A percentile compares a stretch with the other conserved stretches of the same genome.
Evolutionary conservation across 2,329 filamentous ascomycete species (phyloP).

Genomic region (Penicillium sp.): DNA sequence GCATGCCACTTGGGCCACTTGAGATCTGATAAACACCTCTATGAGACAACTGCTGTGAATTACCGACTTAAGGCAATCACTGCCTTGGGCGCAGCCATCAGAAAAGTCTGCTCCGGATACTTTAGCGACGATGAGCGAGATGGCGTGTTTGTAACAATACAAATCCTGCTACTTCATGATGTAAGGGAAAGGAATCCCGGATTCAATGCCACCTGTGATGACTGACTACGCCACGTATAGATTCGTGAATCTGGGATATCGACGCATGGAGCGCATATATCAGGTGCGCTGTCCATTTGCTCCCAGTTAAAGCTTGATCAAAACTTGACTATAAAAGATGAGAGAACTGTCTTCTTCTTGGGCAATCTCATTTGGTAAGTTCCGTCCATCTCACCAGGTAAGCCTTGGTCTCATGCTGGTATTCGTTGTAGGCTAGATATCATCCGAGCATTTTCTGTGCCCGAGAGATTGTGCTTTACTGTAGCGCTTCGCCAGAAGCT

Average conservation of each 20-base stretch:
- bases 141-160: constrained; percentile 35
- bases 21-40: constrained; percentile 24
- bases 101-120: constrained; percentile 29
- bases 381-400: too few species aligned
- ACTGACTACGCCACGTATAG: constrained; percentile 15
- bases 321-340: constrained; percentile 27
- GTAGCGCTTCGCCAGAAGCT: constrained; percentile 33
- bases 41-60: constrained; percentile 33
- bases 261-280: constrained; percentile 38
- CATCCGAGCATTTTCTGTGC: constrained; percentile 34
- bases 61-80: constrained; percentile 37
- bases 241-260: constrained; percentile 40
- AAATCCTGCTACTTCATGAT: constrained; percentile 38
- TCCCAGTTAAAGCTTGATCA: constrained; percentile 32
- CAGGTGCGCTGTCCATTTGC: constrained; percentile 39
- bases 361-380: constrained; percentile 37
- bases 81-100: constrained; percentile 32
- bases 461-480: constrained; percentile 35
- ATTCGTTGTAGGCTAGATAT: constrained; percentile 34
- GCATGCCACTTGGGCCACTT: constrained; percentile 35
- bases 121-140: constrained; percentile 34
- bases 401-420: not conserved
- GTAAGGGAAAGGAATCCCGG: constrained; percentile 20
- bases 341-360: constrained; percentile 36
- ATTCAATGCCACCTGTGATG: not conserved